Evolutionary conservation across 192 early-diverging fungal species (phyloP), one percentile per base, ranked within the genome.

Genomic region (Spinellus fusiger): DNA sequence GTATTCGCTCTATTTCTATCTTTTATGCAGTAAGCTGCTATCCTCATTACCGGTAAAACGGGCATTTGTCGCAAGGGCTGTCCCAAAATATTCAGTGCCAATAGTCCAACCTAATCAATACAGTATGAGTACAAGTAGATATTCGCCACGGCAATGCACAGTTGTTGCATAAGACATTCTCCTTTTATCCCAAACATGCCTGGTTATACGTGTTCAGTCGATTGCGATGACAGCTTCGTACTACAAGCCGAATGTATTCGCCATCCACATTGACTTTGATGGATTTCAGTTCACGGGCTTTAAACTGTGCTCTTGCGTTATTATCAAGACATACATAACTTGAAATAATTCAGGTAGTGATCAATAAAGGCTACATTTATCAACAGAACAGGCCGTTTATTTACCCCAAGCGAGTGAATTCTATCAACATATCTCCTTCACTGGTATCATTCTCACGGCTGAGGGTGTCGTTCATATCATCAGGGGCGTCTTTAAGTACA

Each of bases 241-340:
- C 68, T 1, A 87, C 78, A 6, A 92, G 65, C 54, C 89, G 80
- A 29, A 92, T 64, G 55, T 78, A 86, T 56, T 88, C 82, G 37
- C 84, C 82, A 29, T 82, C 73, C 25, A 77, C 80, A 49, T 89
- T 82, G 35, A 92, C 64, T 48, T 86, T 84, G 44, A 92, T 82
- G 0, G 88, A 87, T 65, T 87, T 87, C n/a, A 90, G 72, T 61
- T 92, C 90, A 31, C 89, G 72, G 13, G 81, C 83, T 47, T 81
- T 80, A 61, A 77, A 91, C 35, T 78, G 77, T 13, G 81, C 83
- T 27, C 70, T 44, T 29, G 70, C 76, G 34, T 88, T 88, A 63
- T 83, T 84, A 37, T 83, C 82, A 13, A 91, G 67, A 5, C 85
- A 76, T 16, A 89, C 83, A 56, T 80, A 90, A 27, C 88, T 86